Percentiles rank a stretch among this genome's conserved stretches.
Evolutionary conservation across 1,139 yeast genomes (phyloP).

Genomic region (Candida tetrigidarum): DNA sequence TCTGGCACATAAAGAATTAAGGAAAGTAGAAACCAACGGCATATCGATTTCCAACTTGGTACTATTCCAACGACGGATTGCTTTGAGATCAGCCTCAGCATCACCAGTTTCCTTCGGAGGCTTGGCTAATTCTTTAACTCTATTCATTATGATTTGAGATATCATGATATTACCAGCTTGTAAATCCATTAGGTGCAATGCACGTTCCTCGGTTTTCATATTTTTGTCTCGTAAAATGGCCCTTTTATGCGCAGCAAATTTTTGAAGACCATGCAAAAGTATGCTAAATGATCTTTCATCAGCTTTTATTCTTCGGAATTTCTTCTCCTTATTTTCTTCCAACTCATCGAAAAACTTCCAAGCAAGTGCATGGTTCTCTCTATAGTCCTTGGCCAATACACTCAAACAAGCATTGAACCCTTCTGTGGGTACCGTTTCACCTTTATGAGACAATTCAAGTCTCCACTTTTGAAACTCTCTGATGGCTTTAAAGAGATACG

Average conservation of each 20-base stretch:
- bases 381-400: constrained; percentile 37
- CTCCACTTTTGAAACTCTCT: constrained; percentile 25
- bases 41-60: constrained; percentile 13
- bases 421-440: constrained; percentile 22
- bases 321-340: constrained; percentile 22
- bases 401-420: constrained; percentile 46
- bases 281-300: constrained; percentile 46
- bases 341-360: constrained; percentile 45
- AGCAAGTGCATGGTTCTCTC: constrained; percentile 36
- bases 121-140: constrained; percentile 31
- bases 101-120: constrained; percentile 28
- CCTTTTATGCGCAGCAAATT: constrained; percentile 24
- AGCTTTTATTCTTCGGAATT: constrained; percentile 26
- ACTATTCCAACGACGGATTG: constrained; percentile 6
- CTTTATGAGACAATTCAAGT: constrained; percentile 18
- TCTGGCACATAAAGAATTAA: constrained; percentile 35
- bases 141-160: constrained; percentile 31
- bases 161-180: constrained; percentile 34
- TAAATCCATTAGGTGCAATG: constrained; percentile 26
- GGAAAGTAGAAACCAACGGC: constrained; percentile 32
- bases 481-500: constrained; percentile 26
- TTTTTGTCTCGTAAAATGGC: constrained; percentile 20
- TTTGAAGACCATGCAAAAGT: constrained; percentile 41
- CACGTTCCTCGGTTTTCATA: constrained; percentile 25
- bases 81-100: not conserved